These are phyloP conservation scores for Umbelopsis sp. DNA, from an alignment of 192 early-diverging fungal genomes.

Conservation along the genomic window DNA sequence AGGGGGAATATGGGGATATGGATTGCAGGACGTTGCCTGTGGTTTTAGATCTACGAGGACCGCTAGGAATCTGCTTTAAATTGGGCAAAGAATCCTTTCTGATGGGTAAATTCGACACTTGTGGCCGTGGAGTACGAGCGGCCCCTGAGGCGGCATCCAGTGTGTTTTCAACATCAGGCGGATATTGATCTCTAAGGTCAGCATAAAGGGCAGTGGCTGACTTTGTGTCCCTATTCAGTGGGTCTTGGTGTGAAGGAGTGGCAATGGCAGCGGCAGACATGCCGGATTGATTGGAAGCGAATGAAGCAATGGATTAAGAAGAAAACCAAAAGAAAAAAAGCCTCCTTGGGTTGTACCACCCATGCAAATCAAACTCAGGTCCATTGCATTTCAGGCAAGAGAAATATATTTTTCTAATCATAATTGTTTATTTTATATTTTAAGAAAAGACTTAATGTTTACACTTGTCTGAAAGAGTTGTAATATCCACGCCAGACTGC, in stretches of 20 bases:
- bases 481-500: slow-evolving; percentile 37
- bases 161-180: slow-evolving; percentile 18
- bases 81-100: slow-evolving; percentile 16
- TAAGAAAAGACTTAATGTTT: neutral
- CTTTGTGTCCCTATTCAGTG: slow-evolving; percentile 9
- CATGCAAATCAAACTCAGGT: slow-evolving; percentile 2
- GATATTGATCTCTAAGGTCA: slow-evolving; percentile 6
- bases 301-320: slow-evolving; percentile 21
- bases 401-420: neutral
- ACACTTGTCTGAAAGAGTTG: slow-evolving; percentile 11
- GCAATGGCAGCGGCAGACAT: slow-evolving; percentile 22
- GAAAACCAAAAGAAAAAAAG: slow-evolving; percentile 10
- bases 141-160: slow-evolving; percentile 11
- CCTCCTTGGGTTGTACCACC: slow-evolving; percentile 19
- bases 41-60: slow-evolving; percentile 12
- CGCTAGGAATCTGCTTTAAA: slow-evolving; percentile 12
- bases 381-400: neutral
- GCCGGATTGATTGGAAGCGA: slow-evolving; percentile 3
- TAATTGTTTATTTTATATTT: neutral
- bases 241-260: slow-evolving; percentile 21
- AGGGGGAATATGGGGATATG: neutral
- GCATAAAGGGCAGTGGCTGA: neutral
- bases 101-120: slow-evolving; percentile 2
- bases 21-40: slow-evolving; percentile 6
- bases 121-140: slow-evolving; percentile 11